phyloP scores from a whole-genome alignment of 495 filamentous ascomycete species.

The Lophiostoma macrostomum region DNA sequence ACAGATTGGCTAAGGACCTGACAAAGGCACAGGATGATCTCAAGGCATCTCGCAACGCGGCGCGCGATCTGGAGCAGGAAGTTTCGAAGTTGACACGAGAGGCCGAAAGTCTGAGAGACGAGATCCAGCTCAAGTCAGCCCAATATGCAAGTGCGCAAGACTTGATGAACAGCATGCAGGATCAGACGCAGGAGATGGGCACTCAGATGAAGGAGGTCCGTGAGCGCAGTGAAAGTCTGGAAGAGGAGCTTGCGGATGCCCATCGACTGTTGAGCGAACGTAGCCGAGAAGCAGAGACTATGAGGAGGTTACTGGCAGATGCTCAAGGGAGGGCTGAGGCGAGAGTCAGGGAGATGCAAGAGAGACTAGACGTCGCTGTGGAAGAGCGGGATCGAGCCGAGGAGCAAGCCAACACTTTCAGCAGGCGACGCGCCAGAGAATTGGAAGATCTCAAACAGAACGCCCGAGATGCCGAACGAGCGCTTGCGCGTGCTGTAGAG shows the following conservation, averaged over 20 bases:
- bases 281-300: constrained; percentile 91
- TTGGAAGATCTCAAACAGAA: constrained; percentile 79
- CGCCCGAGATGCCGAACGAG: constrained; percentile 74
- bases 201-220: constrained; percentile 90
- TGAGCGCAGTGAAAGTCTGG: constrained; percentile 77
- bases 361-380: constrained; percentile 79
- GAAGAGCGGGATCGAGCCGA: constrained; percentile 92
- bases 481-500: constrained; percentile 63
- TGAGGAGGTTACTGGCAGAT: constrained; percentile 84
- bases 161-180: constrained; percentile 84
- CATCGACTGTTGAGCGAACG: constrained; percentile 86
- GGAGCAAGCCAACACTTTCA: constrained; percentile 77
- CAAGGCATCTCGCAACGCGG: constrained; percentile 55
- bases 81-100: constrained; percentile 62
- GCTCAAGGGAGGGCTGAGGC: constrained; percentile 77
- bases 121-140: constrained; percentile 77
- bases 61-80: constrained; percentile 71
- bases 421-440: constrained; percentile 73
- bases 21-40: constrained; percentile 67
- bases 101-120: constrained; percentile 66
- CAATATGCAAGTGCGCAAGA: constrained; percentile 83
- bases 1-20: constrained; percentile 66
- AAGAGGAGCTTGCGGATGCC: constrained; percentile 87
- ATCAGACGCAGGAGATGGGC: constrained; percentile 82
- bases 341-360: constrained; percentile 82